These are phyloP conservation scores for Aspergillus sp. DNA, from an alignment of 2,329 filamentous ascomycete genomes.

Conservation along the genomic window DNA sequence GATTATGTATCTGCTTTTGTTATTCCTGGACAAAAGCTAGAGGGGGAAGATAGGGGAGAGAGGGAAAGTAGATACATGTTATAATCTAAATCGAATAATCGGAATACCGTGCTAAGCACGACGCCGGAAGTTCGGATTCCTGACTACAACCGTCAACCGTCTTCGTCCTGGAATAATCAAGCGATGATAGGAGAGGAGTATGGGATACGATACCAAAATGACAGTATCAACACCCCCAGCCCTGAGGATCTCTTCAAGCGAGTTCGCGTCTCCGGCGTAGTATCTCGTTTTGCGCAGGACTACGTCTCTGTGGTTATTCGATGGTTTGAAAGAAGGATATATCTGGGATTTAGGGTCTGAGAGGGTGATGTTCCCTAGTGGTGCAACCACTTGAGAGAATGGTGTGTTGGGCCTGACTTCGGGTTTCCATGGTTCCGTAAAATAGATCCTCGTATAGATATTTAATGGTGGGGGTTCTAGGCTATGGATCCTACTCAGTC, in stretches of 20 bases:
- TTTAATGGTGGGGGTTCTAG: constrained; percentile 1
- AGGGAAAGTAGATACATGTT: constrained; percentile 1
- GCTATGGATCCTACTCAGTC: background rate
- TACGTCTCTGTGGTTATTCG: background rate
- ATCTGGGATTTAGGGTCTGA: background rate
- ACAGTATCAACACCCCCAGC: background rate
- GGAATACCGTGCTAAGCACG: constrained; percentile 2
- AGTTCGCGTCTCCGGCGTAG: constrained; percentile 3
- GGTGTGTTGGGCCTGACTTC: background rate
- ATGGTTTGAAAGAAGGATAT: background rate
- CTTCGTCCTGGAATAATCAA: background rate
- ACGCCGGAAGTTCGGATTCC: constrained; percentile 4
- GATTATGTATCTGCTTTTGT: background rate
- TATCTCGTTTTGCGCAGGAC: constrained; percentile 3
- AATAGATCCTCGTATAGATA: constrained; percentile 5
- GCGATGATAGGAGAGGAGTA: background rate
- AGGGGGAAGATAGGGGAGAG: background rate
- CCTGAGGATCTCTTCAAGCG: constrained; percentile 5
- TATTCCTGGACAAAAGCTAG: too few species aligned
- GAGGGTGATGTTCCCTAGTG: constrained; percentile 2
- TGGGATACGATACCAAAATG: background rate
- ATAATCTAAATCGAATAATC: constrained; percentile 5
- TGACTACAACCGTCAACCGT: background rate
- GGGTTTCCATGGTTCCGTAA: background rate
- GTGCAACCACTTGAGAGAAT: background rate